Conservation (phyloP, 768 basidiomycete species). For the Pleurotus tuoliensis region DNA sequence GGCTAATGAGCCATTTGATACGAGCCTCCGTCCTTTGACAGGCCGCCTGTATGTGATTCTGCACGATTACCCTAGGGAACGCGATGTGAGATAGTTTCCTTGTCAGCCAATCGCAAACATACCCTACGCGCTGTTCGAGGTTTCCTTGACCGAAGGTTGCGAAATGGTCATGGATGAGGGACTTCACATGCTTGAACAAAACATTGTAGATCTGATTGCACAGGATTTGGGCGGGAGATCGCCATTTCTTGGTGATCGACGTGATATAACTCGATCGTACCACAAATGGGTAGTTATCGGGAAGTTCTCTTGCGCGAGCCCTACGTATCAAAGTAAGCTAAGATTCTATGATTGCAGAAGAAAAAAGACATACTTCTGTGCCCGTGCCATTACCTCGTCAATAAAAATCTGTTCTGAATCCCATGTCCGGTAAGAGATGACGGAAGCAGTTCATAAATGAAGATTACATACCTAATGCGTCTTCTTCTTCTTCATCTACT, state of each 20-base stretch:
- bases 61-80: conserved; percentile 39
- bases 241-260: conserved; percentile 45
- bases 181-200: conserved; percentile 34
- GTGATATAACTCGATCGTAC: conserved; percentile 51
- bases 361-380: conserved; percentile 36
- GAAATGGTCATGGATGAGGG: conserved; percentile 49
- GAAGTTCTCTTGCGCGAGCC: conserved; percentile 67
- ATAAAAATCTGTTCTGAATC: conserved; percentile 35
- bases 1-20: conserved; percentile 43
- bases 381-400: conserved; percentile 46
- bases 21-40: conserved; percentile 33
- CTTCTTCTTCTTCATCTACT: conserved; percentile 4
- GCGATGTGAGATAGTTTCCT: not conserved
- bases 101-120: conserved; percentile 6
- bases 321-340: conserved; percentile 27
- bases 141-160: conserved; percentile 46
- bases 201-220: conserved; percentile 35
- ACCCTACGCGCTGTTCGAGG: conserved; percentile 45
- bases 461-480: not conserved
- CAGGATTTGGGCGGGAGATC: conserved; percentile 38
- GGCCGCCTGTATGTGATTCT: conserved; percentile 46
- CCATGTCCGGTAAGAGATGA: no score
- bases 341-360: not conserved
- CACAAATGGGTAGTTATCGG: conserved; percentile 61
- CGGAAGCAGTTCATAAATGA: no score